Evolutionary conservation across 1,139 yeast genomes (phyloP).

Genomic region (Suhomyces yuchorum): DNA sequence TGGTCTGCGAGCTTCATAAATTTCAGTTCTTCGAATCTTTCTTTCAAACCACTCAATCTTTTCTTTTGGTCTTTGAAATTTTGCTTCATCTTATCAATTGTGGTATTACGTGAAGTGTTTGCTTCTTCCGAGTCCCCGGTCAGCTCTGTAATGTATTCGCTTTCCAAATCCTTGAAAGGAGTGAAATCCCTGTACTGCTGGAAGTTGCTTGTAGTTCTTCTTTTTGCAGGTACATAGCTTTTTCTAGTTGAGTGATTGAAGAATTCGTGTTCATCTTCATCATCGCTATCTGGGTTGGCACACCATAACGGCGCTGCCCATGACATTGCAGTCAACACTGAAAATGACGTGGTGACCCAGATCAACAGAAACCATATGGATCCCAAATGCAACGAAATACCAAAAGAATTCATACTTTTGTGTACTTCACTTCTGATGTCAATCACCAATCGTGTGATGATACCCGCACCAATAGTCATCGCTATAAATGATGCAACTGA

Average conservation of each 20-base stretch:
- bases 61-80: constrained; percentile 7
- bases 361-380: constrained; percentile 41
- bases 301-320: constrained; percentile 52
- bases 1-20: background rate
- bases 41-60: constrained; percentile 9
- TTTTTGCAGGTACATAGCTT: constrained; percentile 3
- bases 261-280: constrained; percentile 24
- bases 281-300: constrained; percentile 37
- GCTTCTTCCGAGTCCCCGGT: background rate
- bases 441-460: constrained; percentile 29
- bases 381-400: constrained; percentile 47
- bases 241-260: constrained; percentile 4
- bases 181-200: constrained; percentile 7
- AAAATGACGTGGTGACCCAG: constrained; percentile 36
- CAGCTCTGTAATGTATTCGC: constrained; percentile 2
- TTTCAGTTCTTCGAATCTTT: constrained; percentile 3
- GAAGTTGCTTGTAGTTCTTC: constrained; percentile 4
- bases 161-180: constrained; percentile 9
- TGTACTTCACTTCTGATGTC: constrained; percentile 31
- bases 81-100: constrained; percentile 7
- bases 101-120: background rate
- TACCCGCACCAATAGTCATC: constrained; percentile 30
- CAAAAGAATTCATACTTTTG: constrained; percentile 43
- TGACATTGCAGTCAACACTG: constrained; percentile 25
- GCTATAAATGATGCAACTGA: constrained; percentile 37